Evolutionary conservation across 2,329 filamentous ascomycete genomes (phyloP), one percentile per base, ranked within the genome.

Genomic region (Coniochaeta hoffmannii): DNA sequence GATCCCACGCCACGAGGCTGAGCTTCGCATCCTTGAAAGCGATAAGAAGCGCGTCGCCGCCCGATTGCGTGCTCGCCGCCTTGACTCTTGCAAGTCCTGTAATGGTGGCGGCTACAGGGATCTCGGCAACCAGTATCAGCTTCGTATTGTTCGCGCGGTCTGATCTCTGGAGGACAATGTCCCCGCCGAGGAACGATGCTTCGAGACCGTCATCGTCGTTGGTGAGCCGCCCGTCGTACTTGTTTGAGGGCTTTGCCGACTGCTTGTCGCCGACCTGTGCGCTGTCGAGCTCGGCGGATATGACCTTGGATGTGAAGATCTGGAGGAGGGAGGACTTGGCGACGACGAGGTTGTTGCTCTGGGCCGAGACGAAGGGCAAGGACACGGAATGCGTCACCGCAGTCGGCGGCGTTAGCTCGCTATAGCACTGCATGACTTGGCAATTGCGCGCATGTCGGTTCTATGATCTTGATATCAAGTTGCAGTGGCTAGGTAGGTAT

Each of bases 321-420:
- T 99, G 94, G 34, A 99, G 85, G 53, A 97, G 77, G 49, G 93
- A 97, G 57, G 90, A 91, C 75, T 92, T 96, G 65, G 90, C 91
- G 73, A 99, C 85, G 62, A 97, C 78, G 62, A 99, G 82, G 69
- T 97, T 97, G 70, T 82, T 87, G 64, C 88, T 84, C 61, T 86
- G 80, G 52, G 89, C 73, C 50, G 88, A 87, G 50, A 87, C 79
- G 67, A 99, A 91, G 34, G 91, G 83, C 38, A 96, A 74, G 58
- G 79, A 82, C 66, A 97, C 75, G 61, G 92, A 90, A 75, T 96
- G 88, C 66, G 90, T 92, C 73, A 97, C 91, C 69, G 92, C 92
- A 70, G 92, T 95, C 55, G 94, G 92, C 76, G 93, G 89, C 71
- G 90, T 86, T 70, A 99, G 80, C 80, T 99, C 94, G 68, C 90